These are phyloP conservation scores for Corrigiola litoralis DNA, from an alignment of 179 eudicot genomes.

Conservation along the genomic window DNA sequence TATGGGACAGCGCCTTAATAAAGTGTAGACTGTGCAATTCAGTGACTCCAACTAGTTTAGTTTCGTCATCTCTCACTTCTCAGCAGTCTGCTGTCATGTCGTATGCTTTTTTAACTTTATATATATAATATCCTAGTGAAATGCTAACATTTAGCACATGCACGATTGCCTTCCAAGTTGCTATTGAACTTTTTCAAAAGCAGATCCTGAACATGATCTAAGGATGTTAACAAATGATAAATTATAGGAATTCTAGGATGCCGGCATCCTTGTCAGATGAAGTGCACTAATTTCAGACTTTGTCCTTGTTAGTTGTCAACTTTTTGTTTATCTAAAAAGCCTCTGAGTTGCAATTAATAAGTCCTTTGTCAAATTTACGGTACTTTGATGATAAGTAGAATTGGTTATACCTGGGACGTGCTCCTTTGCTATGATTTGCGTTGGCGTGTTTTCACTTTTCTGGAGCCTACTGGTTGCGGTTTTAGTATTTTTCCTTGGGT, in stretches of 20 bases:
- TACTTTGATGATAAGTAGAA: conserved; percentile 3
- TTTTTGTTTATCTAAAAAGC: conserved; percentile 6
- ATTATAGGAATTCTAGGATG: conserved; percentile 3
- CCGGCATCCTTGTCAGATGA: conserved; percentile 11
- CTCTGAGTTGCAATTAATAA: background rate
- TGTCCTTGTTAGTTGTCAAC: conserved; percentile 10
- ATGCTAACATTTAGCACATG: background rate
- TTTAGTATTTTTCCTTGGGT: too few species aligned
- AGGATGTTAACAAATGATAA: background rate
- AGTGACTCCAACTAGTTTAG: background rate
- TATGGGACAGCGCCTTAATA: background rate
- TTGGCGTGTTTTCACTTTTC: background rate
- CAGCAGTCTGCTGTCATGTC: conserved; percentile 12
- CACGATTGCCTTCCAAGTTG: background rate
- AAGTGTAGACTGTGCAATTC: background rate
- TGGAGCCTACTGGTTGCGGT: too few species aligned
- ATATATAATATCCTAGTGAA: background rate
- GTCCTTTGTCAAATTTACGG: background rate
- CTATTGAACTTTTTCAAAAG: background rate
- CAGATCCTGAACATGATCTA: background rate
- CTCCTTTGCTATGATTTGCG: background rate
- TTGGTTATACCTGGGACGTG: background rate
- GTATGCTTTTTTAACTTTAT: background rate
- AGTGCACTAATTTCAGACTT: conserved; percentile 5
- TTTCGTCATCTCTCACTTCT: conserved; percentile 8